Percentiles rank a stretch among this genome's conserved stretches.
phyloP scores from a whole-genome alignment of 148 eudicot genomes.

The Rhododendron henanense region DNA sequence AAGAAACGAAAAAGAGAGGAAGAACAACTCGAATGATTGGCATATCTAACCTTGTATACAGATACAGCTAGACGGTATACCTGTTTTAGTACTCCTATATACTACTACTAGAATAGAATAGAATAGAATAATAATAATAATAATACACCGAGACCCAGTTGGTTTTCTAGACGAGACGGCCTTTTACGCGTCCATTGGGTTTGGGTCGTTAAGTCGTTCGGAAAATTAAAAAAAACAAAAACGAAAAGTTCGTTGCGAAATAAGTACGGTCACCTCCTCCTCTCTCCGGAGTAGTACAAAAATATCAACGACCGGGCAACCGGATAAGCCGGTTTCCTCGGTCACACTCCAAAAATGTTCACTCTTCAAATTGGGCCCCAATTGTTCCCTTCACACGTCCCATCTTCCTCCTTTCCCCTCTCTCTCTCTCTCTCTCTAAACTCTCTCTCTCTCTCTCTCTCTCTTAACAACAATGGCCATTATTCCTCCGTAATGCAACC shows the following conservation, averaged over 20 bases:
- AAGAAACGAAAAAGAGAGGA: too few species aligned
- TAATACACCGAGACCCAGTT: too few species aligned
- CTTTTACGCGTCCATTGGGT: not conserved
- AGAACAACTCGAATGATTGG: too few species aligned
- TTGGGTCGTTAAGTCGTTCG: not conserved
- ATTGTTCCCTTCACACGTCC: constrained; percentile 10
- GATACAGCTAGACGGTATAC: too few species aligned
- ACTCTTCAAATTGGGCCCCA: not conserved
- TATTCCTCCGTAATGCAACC: not conserved
- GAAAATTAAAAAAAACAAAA: not conserved
- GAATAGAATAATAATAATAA: too few species aligned
- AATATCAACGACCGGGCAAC: constrained; percentile 2
- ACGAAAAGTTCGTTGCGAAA: not conserved
- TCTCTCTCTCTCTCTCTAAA: constrained; percentile 1
- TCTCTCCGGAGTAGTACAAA: not conserved
- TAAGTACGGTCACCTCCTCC: not conserved
- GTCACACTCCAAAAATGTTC: not conserved
- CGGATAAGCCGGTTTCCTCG: constrained; percentile 2
- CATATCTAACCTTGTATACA: too few species aligned
- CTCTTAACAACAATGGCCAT: not conserved
- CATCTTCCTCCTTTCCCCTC: not conserved
- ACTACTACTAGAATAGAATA: too few species aligned
- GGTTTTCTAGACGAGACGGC: not conserved
- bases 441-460: not conserved
- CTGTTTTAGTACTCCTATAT: too few species aligned